Conservation (phyloP, 495 filamentous ascomycete species). For the Penicillium canescens region DNA sequence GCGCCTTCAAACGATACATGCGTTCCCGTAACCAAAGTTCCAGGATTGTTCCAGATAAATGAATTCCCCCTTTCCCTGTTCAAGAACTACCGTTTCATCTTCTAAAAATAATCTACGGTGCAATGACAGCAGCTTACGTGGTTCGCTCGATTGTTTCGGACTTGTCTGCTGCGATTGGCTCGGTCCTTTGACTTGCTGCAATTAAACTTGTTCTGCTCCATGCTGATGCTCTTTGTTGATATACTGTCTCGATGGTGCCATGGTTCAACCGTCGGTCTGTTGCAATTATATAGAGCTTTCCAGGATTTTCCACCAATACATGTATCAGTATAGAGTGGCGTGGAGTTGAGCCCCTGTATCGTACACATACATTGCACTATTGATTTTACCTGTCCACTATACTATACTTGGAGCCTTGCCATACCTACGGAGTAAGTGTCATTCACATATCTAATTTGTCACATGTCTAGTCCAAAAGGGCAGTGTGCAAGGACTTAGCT, state of each 20-base stretch:
- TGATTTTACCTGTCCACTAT: background rate
- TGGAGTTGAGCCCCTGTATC: no score
- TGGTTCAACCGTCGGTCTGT: no score
- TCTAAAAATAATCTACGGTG: background rate
- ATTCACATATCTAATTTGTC: background rate
- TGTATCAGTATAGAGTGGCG: no score
- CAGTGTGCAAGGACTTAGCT: background rate
- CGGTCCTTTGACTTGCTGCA: no score
- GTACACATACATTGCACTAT: no score
- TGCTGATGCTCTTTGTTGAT: no score
- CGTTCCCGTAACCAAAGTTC: background rate
- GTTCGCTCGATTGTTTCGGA: background rate
- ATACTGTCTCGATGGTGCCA: no score
- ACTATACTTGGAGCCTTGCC: background rate
- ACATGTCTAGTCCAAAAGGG: background rate
- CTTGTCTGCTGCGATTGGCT: background rate
- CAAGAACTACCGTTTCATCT: constrained; percentile 1
- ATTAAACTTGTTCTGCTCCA: no score
- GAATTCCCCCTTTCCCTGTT: background rate
- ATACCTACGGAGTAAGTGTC: no score
- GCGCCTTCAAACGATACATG: no score
- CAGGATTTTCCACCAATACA: no score
- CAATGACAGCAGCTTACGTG: background rate
- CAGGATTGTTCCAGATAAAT: constrained; percentile 6
- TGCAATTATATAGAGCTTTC: no score